phyloP scores from a whole-genome alignment of 2,329 filamentous ascomycete genomes.

The Cadophora sp. region DNA sequence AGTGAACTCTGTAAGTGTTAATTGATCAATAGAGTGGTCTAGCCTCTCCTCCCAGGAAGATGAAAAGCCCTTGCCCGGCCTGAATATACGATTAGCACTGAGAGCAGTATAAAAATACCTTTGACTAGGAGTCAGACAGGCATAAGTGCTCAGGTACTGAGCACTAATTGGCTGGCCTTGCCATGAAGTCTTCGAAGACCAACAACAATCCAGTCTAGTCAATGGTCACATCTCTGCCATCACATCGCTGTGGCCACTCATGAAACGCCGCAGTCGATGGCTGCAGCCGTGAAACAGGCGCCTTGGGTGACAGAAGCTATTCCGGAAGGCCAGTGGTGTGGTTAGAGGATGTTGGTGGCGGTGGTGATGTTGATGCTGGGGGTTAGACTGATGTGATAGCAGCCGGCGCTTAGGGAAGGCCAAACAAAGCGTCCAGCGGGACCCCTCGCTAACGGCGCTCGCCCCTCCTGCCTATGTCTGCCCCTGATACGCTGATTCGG shows the following conservation, averaged over 20 bases:
- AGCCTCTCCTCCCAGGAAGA: too few species aligned
- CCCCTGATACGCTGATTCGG: slow-evolving; percentile 19
- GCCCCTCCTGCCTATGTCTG: neutral
- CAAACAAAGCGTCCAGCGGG: slow-evolving; percentile 19
- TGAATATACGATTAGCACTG: too few species aligned
- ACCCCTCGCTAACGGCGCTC: slow-evolving; percentile 8
- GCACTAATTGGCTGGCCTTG: neutral
- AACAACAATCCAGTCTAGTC: neutral
- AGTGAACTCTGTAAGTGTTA: neutral
- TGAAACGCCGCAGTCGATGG: slow-evolving; percentile 35
- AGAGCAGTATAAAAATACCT: slow-evolving; percentile 9
- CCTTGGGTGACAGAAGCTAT: slow-evolving; percentile 16
- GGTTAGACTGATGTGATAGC: slow-evolving; percentile 22
- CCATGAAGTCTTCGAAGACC: neutral
- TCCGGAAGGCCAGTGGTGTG: neutral
- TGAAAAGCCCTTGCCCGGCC: too few species aligned
- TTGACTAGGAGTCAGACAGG: neutral
- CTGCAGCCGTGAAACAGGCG: slow-evolving; percentile 39
- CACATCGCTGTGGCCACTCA: slow-evolving; percentile 35
- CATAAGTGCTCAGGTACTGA: neutral
- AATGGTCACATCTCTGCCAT: slow-evolving; percentile 16
- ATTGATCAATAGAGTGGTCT: too few species aligned
- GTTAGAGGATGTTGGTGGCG: neutral
- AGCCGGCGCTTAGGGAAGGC: slow-evolving; percentile 27
- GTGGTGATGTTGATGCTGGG: neutral